phyloP scores from a whole-genome alignment of 108 stramenopile species.

The Schizochytrium sp. region DNA sequence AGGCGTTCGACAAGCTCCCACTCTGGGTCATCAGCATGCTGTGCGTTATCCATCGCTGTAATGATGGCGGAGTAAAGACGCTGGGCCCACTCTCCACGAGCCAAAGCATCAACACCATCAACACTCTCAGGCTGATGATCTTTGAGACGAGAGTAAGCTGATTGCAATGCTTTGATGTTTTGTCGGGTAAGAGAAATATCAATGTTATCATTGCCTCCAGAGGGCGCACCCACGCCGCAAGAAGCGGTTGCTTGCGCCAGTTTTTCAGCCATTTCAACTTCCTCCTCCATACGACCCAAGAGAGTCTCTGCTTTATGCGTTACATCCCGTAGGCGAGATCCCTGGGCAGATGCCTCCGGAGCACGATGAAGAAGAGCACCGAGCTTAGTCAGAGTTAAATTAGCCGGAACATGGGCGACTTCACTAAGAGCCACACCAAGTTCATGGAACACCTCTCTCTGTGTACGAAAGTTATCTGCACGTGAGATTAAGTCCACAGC shows the following conservation, averaged over 20 bases:
- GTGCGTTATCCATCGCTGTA: conserved; percentile 17
- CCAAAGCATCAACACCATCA: conserved; percentile 36
- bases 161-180: neutral
- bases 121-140: neutral
- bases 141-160: neutral
- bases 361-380: neutral
- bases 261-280: neutral
- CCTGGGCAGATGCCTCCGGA: neutral
- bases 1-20: conserved; percentile 43
- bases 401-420: neutral
- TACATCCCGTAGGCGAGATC: neutral
- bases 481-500: neutral
- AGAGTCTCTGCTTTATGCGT: neutral
- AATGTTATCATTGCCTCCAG: conserved; percentile 39
- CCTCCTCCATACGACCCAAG: neutral
- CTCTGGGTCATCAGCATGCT: conserved; percentile 59
- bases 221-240: neutral
- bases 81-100: neutral
- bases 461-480: neutral
- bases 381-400: neutral
- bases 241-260: neutral
- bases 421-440: neutral
- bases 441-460: neutral
- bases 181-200: neutral
- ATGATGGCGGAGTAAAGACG: conserved; percentile 17